Evolutionary conservation across 768 basidiomycete species (phyloP).

Genomic region (Cubamyces lactineus): DNA sequence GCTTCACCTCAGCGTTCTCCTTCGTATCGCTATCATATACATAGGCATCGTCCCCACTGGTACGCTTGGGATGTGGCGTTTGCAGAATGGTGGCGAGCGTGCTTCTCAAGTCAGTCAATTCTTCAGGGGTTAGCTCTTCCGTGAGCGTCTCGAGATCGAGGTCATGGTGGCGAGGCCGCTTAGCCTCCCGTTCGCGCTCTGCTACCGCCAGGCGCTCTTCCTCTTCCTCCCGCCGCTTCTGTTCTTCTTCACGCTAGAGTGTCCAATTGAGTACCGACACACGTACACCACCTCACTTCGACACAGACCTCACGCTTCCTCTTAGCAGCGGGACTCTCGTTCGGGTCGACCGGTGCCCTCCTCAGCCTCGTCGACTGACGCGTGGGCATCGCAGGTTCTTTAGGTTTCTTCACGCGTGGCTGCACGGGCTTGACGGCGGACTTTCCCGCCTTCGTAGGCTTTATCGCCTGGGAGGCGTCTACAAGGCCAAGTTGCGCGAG

Average conservation of each 20-base stretch:
- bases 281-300: neutral
- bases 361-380: conserved; percentile 70
- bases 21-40: conserved; percentile 48
- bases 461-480: conserved; percentile 39
- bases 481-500: conserved; percentile 68
- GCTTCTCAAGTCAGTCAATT: conserved; percentile 49
- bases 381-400: conserved; percentile 52
- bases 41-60: conserved; percentile 55
- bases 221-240: conserved; percentile 55
- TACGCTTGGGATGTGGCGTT: conserved; percentile 41
- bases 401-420: conserved; percentile 51
- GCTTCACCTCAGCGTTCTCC: conserved; percentile 52
- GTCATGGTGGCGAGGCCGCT: conserved; percentile 68
- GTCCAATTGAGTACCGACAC: neutral
- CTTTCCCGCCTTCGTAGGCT: conserved; percentile 33
- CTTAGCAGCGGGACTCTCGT: conserved; percentile 68
- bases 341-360: conserved; percentile 50
- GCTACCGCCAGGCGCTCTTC: conserved; percentile 64
- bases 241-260: conserved; percentile 53
- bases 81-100: conserved; percentile 47
- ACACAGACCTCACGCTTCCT: conserved; percentile 64
- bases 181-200: conserved; percentile 63
- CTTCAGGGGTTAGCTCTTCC: conserved; percentile 50
- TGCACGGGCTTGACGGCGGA: conserved; percentile 64
- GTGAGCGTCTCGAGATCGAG: conserved; percentile 61